A percentile compares a stretch with the other conserved stretches of the same genome.
These are phyloP conservation scores for Barnettozyma vustinii DNA, from an alignment of 805 yeast species.

Conservation along the genomic window DNA sequence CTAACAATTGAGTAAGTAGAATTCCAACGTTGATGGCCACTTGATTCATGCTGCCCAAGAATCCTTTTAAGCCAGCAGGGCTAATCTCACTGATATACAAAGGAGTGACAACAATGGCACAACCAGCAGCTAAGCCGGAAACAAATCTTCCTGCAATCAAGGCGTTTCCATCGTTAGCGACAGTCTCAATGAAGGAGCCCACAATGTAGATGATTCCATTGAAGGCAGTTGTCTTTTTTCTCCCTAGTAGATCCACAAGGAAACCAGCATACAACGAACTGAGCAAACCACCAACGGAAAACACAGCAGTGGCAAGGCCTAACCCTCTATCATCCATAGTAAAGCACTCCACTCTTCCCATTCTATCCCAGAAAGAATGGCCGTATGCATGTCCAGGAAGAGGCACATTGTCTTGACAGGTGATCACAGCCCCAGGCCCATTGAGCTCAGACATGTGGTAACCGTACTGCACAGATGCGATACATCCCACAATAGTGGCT, in stretches of 20 bases:
- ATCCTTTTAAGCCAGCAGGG: constrained; percentile 64
- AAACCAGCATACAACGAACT: constrained; percentile 68
- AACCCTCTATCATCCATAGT: constrained; percentile 49
- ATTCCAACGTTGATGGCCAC: constrained; percentile 84
- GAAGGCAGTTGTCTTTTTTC: constrained; percentile 46
- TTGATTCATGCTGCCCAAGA: constrained; percentile 87
- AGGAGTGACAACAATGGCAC: constrained; percentile 81
- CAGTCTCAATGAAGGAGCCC: constrained; percentile 60
- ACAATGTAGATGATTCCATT: constrained; percentile 47
- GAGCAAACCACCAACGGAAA: constrained; percentile 77
- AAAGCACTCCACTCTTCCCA: constrained; percentile 52
- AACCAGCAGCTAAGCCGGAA: constrained; percentile 85
- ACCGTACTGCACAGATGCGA: constrained; percentile 86
- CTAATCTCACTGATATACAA: constrained; percentile 75
- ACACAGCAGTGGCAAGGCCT: constrained; percentile 73
- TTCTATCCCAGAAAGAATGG: constrained; percentile 23
- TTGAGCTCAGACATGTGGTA: constrained; percentile 93
- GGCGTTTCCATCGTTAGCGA: constrained; percentile 35
- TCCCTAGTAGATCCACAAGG: constrained; percentile 61
- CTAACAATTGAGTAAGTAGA: constrained; percentile 68
- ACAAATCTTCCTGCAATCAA: constrained; percentile 67
- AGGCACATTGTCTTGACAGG: constrained; percentile 40
- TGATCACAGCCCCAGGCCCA: constrained; percentile 72
- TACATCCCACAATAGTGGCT: constrained; percentile 54
- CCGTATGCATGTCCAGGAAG: constrained; percentile 22